Percentiles rank a stretch among this genome's conserved stretches.
These are phyloP conservation scores for Anisodus tanguticus DNA, from an alignment of 257 asterid species.

Conservation along the genomic window DNA sequence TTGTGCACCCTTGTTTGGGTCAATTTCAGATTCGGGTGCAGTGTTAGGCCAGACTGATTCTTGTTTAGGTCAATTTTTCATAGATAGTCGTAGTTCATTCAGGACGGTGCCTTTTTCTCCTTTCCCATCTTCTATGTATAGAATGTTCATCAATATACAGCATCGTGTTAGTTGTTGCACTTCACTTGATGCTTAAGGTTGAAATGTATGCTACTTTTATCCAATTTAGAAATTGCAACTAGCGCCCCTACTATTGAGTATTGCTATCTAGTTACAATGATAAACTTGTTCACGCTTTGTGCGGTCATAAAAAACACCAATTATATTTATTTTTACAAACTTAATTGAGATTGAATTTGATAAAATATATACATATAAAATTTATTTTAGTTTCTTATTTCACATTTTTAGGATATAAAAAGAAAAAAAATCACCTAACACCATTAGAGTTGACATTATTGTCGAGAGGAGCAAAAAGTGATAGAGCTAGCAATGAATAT, in stretches of 20 bases:
- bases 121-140: background rate
- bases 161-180: background rate
- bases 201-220: background rate
- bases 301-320: no score
- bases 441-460: no score
- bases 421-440: no score
- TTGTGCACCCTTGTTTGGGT: slow-evolving; percentile 1
- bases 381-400: no score
- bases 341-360: no score
- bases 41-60: background rate
- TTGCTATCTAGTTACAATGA: background rate
- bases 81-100: background rate
- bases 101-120: background rate
- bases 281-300: no score
- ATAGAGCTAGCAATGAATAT: no score
- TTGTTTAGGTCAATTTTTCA: slow-evolving; percentile 19
- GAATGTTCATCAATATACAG: slow-evolving; percentile 7
- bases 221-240: background rate
- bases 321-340: no score
- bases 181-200: background rate
- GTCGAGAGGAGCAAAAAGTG: no score
- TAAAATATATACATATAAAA: no score
- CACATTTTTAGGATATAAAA: no score
- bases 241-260: background rate
- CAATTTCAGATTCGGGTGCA: slow-evolving; percentile 11